Evolutionary conservation across 106 monocot species (phyloP), one percentile per base, ranked within the genome.

Genomic region (Acorus calamus): DNA sequence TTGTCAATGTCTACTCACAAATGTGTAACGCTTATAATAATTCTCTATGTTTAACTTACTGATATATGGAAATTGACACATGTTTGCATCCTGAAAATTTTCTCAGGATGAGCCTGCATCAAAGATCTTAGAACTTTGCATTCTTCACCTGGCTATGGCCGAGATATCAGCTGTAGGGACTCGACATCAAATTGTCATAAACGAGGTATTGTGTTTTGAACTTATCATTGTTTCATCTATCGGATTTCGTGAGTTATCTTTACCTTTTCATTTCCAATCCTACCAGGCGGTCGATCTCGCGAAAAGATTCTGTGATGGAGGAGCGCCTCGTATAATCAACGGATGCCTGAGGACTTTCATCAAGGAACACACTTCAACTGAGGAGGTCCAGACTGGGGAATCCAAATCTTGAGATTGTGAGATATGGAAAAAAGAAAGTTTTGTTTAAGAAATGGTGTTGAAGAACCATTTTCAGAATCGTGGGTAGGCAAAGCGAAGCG

Each of bases 71-170:
- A 28, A 28, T 28, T 28, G 28, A 28, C 28, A 28, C 28, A n/a
- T 28, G 1, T 0, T 28, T 28, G 28, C 28, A 28, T 28, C 28
- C 28, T 28, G 28, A 28, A 0, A 28, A 28, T 28, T 28, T 28
- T 28, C 28, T 28, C 71, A 96, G 94, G 82, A 87, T 70, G 90
- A 90, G 57, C 86, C 94, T 50, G 78, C 82, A 4, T 84, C 79
- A 14, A 90, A 84, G 61, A 96, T 96, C 60, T 65, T 96, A 64
- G 94, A 96, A 64, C 82, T 96, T 42, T 96, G 90, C 70, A 96
- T 96, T 65, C 79, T 96, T 46, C 94, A 96, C 67, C 76, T 90
- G 46, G 86, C 94, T 6, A 96, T 96, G 94, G 90, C 90, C 11
- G 94, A 96, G 78, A 87, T 96, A 58, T 69, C 82, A 60, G 59